Evolutionary conservation across 352 stramenopile genomes (phyloP), one percentile per base, ranked within the genome.

Genomic region (Globisporangium emineosum): DNA sequence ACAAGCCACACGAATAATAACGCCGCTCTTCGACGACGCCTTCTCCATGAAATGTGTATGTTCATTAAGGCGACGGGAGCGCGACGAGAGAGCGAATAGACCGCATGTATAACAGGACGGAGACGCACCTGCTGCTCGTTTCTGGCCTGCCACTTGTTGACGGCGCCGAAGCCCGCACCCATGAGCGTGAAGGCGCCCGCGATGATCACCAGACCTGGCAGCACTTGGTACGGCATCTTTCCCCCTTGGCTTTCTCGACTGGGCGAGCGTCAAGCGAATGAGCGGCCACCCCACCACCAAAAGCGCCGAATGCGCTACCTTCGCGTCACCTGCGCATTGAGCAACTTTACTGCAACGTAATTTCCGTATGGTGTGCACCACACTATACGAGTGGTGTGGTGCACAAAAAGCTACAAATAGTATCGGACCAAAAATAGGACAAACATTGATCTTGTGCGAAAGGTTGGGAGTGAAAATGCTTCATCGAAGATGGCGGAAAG

Each of bases 141-240:
- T 55, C 79, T 76, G 40, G 81, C 85, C 66, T 90, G 65, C 76
- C 64, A 79, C 75, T 90, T 90, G 78, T 91, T 93, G 57, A 91
- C 72, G 55, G 77, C 79, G 59, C 83, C 80, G 52, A 85, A 86
- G 52, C 81, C 83, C 62, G 78, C 70, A 64, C 86, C 86, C 80
- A 91, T 89, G 70, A 90, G 66, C 71, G 86, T 91, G 76, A 93
- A 93, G 55, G 82, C 80, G 60, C 75, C 59, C 57, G 73, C 76
- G 70, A 94, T 93, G 57, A 94, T 77, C 68, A 79, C 79, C 66
- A 94, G 79, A 55, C 80, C 86, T 12, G 86, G 83, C 62, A 94
- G 65, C 63, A 93, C 77, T 84, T 94, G 86, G 80, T 92, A 94
- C 79, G 86, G 86, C 86, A 94, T 94, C 19, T 67, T 83, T n/a